Conservation (phyloP, 164 flowering plant species). For the Stephania japonica region DNA sequence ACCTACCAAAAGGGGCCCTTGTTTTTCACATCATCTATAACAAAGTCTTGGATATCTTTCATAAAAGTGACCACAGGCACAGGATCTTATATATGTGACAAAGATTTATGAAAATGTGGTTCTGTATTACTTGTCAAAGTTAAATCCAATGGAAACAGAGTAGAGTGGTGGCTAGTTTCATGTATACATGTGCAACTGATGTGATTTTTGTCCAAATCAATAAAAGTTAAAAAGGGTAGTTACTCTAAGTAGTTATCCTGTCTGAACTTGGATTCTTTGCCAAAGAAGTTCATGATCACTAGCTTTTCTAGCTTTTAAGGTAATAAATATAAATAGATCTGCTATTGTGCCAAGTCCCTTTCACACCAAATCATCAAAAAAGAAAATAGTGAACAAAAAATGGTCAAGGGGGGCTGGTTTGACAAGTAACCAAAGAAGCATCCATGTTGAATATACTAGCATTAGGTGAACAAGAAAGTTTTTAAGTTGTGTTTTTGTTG, state of each 20-base stretch:
- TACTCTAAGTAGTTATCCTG: not conserved
- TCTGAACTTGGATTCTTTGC: not conserved
- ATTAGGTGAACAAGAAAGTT: slow-evolving; percentile 4
- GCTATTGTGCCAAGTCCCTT: not conserved
- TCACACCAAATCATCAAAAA: not conserved
- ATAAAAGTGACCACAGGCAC: too few relatives aligned
- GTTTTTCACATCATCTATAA: too few relatives aligned
- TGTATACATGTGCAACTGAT: not conserved
- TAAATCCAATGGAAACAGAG: not conserved
- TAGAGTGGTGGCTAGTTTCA: not conserved
- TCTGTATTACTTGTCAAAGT: not conserved
- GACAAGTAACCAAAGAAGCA: slow-evolving; percentile 5
- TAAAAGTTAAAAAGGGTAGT: not conserved
- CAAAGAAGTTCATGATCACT: not conserved
- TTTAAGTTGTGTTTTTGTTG: not conserved
- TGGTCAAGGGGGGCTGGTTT: slow-evolving; percentile 1
- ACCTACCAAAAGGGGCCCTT: not conserved
- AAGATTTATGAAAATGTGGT: not conserved
- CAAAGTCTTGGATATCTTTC: too few relatives aligned
- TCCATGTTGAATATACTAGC: not conserved
- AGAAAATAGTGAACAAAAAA: not conserved
- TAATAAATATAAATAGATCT: not conserved
- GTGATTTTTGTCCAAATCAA: not conserved
- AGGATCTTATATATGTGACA: too few relatives aligned
- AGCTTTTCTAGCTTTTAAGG: not conserved